phyloP scores from a whole-genome alignment of 1,139 yeast species.

The Geotrichum bryndzae region DNA sequence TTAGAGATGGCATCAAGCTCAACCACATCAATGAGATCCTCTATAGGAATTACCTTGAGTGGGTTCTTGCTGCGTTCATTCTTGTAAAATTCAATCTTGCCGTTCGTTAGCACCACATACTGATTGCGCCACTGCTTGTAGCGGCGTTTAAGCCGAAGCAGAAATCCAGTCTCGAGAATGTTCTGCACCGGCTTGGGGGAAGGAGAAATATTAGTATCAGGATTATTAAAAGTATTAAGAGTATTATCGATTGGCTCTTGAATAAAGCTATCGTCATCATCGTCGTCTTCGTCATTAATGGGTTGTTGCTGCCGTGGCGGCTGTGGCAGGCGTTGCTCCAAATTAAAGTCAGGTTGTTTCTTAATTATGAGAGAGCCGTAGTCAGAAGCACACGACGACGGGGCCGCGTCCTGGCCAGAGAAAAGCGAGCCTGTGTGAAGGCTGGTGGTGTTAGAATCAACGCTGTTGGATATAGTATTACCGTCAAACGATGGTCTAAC shows the following conservation, averaged over 20 bases:
- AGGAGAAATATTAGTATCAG: background rate
- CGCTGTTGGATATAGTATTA: background rate
- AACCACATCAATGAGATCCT: constrained; percentile 45
- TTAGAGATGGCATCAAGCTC: constrained; percentile 47
- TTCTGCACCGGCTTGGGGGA: background rate
- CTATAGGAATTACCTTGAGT: background rate
- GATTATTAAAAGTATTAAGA: background rate
- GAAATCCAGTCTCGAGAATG: constrained; percentile 32
- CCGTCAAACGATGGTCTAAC: background rate
- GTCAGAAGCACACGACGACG: constrained; percentile 3
- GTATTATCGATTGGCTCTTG: background rate
- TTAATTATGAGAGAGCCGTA: background rate
- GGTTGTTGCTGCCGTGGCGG: background rate
- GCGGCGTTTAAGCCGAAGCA: constrained; percentile 40
- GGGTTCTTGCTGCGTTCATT: constrained; percentile 13
- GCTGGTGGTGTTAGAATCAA: background rate
- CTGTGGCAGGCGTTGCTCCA: background rate
- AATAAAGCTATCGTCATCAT: background rate
- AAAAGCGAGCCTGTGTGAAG: background rate
- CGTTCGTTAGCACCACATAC: constrained; percentile 43
- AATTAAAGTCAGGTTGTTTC: background rate
- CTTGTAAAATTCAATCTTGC: constrained; percentile 42
- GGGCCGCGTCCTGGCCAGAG: background rate
- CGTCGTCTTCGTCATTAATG: background rate
- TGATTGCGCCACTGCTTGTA: constrained; percentile 47